Conservation (phyloP, 495 filamentous ascomycete genomes). For the Aspergillus haitiensis region DNA sequence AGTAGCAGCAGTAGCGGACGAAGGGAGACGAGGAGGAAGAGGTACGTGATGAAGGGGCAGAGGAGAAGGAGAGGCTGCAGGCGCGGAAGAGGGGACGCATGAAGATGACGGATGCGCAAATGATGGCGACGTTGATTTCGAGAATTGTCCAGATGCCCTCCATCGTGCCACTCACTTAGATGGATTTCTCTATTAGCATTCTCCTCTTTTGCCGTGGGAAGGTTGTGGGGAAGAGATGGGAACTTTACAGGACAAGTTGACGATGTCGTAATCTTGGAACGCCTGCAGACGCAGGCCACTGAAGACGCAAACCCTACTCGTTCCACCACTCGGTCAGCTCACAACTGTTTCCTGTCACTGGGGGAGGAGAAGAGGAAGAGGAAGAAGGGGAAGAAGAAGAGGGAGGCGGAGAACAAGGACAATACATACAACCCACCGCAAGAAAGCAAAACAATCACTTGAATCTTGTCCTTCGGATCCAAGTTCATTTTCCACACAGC, state of each 20-base stretch:
- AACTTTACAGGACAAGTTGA: constrained; percentile 25
- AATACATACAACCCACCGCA: constrained; percentile 30
- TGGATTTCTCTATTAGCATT: not conserved
- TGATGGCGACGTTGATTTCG: constrained; percentile 52
- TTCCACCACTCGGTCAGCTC: not conserved
- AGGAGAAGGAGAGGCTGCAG: constrained; percentile 6
- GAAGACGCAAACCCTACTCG: constrained; percentile 30
- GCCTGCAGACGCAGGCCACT: constrained; percentile 29
- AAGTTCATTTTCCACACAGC: constrained; percentile 38
- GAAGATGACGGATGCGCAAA: constrained; percentile 48
- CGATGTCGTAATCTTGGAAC: constrained; percentile 23
- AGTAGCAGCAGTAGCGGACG: too few relatives aligned
- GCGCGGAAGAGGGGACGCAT: constrained; percentile 28
- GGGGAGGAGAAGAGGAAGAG: not conserved
- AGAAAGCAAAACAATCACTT: constrained; percentile 32
- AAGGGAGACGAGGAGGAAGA: not conserved
- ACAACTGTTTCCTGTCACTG: not conserved
- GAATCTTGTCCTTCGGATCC: constrained; percentile 29
- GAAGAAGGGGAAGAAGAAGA: not conserved
- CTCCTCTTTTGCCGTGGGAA: not conserved
- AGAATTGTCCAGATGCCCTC: constrained; percentile 52
- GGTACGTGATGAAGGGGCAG: not conserved
- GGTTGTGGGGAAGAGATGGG: not conserved
- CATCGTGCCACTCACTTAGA: constrained; percentile 30
- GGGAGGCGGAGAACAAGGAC: not conserved